A percentile compares a stretch with the other conserved stretches of the same genome.
Conservation (phyloP, 768 basidiomycete genomes). For the Kwoniella pini region DNA sequence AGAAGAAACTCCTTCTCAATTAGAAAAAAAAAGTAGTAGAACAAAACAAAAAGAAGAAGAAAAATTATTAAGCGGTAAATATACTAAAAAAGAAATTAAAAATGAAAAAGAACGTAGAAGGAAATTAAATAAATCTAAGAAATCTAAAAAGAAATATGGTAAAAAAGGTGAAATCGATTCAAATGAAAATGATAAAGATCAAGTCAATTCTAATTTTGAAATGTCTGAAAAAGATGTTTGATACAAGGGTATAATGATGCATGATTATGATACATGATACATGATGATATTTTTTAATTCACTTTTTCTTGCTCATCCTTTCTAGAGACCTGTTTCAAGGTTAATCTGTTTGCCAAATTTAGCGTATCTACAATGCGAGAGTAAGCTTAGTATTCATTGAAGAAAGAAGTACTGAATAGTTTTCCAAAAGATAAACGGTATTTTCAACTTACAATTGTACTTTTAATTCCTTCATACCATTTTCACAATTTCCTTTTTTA, state of each 20-base stretch:
- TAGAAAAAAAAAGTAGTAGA: constrained; percentile 1
- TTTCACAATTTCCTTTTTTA: constrained; percentile 49
- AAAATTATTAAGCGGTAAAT: constrained; percentile 6
- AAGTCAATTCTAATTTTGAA: background rate
- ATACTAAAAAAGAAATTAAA: constrained; percentile 16
- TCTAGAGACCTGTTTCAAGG: constrained; percentile 60
- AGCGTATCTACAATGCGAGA: constrained; percentile 61
- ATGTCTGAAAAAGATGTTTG: too few species aligned
- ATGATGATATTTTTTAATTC: background rate
- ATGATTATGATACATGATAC: constrained; percentile 12
- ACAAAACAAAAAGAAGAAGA: constrained; percentile 10
- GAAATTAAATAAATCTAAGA: constrained; percentile 72
- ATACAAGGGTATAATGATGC: constrained; percentile 20
- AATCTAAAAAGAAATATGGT: constrained; percentile 68
- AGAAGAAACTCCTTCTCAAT: background rate
- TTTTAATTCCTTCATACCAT: constrained; percentile 55
- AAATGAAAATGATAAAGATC: constrained; percentile 6
- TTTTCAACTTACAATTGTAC: constrained; percentile 48
- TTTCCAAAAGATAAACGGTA: background rate
- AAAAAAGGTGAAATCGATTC: constrained; percentile 27
- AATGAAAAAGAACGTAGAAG: constrained; percentile 69
- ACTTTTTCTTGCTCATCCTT: background rate
- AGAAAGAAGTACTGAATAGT: background rate
- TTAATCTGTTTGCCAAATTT: constrained; percentile 94
- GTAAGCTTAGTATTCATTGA: background rate